Base-by-base conservation (phyloP, 1,284 basidiomycete species). In the Violaceomyces palustris region DNA sequence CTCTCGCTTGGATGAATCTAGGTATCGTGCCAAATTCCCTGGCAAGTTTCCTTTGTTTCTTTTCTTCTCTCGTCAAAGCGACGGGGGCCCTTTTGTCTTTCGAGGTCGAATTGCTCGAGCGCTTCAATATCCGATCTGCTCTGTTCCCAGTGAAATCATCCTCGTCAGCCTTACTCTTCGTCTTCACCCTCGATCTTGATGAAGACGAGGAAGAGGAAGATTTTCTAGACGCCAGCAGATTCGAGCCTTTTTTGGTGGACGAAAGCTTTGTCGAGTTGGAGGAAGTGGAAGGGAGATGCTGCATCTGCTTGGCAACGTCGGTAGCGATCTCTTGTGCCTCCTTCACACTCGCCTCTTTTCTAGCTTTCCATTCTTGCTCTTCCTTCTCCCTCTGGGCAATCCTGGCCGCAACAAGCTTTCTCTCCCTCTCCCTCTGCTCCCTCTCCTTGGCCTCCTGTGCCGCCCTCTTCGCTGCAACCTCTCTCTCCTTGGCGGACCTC, bases 61-160 rank as follows among this genome's bases (percentile, higher is more conserved):
- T 60, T 29, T 64, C 61, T 35, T 64, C 61, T 15, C 61, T 38
- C 10, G 61, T 64, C 47, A 64, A 38, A 0, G 58, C 51, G 3
- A 51, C 30, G 1, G 56, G 27, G 22, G 48, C 51, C 22, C 32
- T 35, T 24, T 45, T 47, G 19, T 42, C 12, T 30, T 36, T 32
- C n/a, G 48, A 30, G 9, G 46, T 37, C 10, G 43, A 25, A 4
- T 37, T 40, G 7, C 39, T 34, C 17, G 19, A 30, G n/a, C 36
- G 33, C 10, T 45, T 43, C 11, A n/a, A n/a, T n/a, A 43, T 8
- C 26, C 39, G 46, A 41, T 59, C 51, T n/a, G 47, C 24, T 10
- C 51, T 47, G 30, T 59, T 59, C 19, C 56, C 56, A 11, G 55
- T 51, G 42, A 59, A 59, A 31, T 59, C 51, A 21, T 59, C 56